Evolutionary conservation across 164 flowering plant genomes (phyloP), one percentile per base, ranked within the genome.

Genomic region (Nymphaea thermarum): DNA sequence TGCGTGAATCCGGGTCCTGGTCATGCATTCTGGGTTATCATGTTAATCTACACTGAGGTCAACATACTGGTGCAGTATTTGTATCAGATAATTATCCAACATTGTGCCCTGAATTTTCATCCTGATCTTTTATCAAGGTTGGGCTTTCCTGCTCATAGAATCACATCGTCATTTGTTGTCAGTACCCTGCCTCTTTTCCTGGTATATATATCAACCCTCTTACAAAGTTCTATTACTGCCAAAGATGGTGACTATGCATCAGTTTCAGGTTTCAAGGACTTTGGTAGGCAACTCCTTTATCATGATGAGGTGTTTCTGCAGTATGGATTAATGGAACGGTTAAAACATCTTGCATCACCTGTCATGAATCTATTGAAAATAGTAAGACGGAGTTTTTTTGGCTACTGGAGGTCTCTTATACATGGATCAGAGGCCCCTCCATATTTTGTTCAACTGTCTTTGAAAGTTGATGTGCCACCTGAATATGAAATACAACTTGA

Each of bases 341-440:
- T 72, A 42, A 43, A 43, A 64, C 71, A 67, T 62, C 66, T 84
- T 63, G 68, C 85, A 17, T 71, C 74, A 51, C 71, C 73, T 44
- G 62, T 81, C 44, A 76, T 12, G 66, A 80, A 79, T 70, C 47
- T 71, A 67, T 57, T 76, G 3, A 74, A 67, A 65, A 70, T 71
- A 78, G 72, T 84, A 12, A 44, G 77, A 51, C 79, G 80, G 71
- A 76, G 81, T 80, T 74, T 85, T 36, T 78, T 43, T 64, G 79
- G 90, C 71, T 92, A 86, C 77, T 92, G 96, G 93, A 83, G 84
- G 71, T 89, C 98, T 70, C 70, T 95, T 76, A 90, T 87, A 5
- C 87, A 82, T 53, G 99, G 89, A 73, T 89, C 98, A 75, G 99
- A 95, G 75, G 86, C 99, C 57, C 96, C 99, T 68, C 99, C 99